A percentile compares a stretch with the other conserved stretches of the same genome.
Conservation (phyloP, 2,329 filamentous ascomycete genomes). For the Amylocarpus encephaloides region DNA sequence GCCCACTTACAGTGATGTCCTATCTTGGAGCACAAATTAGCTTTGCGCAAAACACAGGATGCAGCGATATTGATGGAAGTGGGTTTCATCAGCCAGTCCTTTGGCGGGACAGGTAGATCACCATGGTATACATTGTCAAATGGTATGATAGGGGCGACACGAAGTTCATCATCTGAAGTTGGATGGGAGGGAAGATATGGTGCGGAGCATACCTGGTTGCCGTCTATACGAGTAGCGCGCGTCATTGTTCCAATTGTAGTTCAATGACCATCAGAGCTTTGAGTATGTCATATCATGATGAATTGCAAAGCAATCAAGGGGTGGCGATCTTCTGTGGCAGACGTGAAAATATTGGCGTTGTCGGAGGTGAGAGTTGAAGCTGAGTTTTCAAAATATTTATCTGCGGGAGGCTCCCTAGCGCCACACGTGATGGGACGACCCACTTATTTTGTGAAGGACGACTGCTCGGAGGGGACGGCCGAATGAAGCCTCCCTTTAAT, state of each 20-base stretch:
- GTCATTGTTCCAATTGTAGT: too few species aligned
- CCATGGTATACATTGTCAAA: conserved; percentile 37
- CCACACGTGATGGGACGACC: background rate
- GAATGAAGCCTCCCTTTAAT: too few species aligned
- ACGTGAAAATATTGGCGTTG: background rate
- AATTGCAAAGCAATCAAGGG: too few species aligned
- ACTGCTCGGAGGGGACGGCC: too few species aligned
- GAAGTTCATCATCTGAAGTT: conserved; percentile 44
- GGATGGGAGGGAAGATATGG: background rate
- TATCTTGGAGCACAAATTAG: background rate
- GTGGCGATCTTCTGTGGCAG: background rate
- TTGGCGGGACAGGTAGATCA: conserved; percentile 56
- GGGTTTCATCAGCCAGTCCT: conserved; percentile 44
- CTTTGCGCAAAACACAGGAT: background rate
- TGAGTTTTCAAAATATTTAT: background rate
- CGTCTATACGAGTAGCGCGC: background rate
- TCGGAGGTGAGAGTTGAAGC: background rate
- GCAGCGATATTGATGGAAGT: conserved; percentile 1
- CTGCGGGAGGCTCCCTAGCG: background rate
- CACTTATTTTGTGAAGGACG: background rate
- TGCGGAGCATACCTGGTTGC: background rate
- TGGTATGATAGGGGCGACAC: conserved; percentile 55
- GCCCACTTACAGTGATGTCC: background rate
- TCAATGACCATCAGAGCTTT: background rate
- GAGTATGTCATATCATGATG: background rate